Conservation (phyloP, 345 rosid species). For the Pistacia vera region DNA sequence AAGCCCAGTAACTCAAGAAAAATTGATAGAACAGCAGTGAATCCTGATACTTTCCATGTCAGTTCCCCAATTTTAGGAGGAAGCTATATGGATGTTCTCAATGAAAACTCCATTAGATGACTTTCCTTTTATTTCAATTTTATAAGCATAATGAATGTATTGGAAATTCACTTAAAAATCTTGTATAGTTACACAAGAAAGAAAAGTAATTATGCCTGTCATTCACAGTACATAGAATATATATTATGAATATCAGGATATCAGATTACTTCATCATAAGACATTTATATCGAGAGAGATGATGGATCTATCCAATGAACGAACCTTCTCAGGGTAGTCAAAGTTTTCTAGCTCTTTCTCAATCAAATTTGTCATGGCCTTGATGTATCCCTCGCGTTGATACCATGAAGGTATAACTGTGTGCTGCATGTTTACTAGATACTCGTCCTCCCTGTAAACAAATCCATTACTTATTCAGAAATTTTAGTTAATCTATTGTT, state of each 20-base stretch:
- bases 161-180: neutral
- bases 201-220: too few species aligned
- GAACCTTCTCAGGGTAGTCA: conserved; percentile 73
- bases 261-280: neutral
- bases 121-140: conserved; percentile 10
- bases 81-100: too few species aligned
- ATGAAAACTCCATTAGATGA: neutral
- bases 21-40: neutral
- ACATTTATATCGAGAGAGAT: neutral
- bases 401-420: conserved; percentile 99
- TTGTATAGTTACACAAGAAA: neutral
- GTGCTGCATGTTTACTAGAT: conserved; percentile 97
- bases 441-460: conserved; percentile 85
- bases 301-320: neutral
- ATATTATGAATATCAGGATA: neutral
- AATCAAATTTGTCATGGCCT: conserved; percentile 82
- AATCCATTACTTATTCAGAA: conserved; percentile 28
- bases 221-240: neutral
- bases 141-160: neutral
- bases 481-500: conserved; percentile 11
- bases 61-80: neutral
- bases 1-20: neutral
- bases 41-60: neutral
- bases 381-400: conserved; percentile 96
- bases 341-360: conserved; percentile 72